Percentiles rank a stretch among this genome's conserved stretches.
Conservation (phyloP, 2,329 filamentous ascomycete genomes). For the Beauveria varroae region DNA sequence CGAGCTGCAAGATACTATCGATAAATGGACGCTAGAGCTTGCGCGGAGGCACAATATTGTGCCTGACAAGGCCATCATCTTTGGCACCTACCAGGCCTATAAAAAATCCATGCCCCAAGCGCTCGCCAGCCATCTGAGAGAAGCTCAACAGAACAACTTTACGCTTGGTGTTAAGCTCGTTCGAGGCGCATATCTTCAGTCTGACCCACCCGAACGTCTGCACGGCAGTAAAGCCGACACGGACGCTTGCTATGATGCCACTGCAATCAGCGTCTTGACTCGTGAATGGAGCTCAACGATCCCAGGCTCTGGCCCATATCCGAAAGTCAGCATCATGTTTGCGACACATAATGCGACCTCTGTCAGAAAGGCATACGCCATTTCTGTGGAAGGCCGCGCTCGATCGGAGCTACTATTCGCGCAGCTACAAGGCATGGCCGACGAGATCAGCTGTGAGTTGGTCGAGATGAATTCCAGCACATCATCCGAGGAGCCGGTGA, state of each 20-base stretch:
- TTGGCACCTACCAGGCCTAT: slow-evolving; percentile 75
- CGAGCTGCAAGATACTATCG: neutral
- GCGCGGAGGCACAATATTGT: slow-evolving; percentile 26
- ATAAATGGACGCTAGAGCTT: slow-evolving; percentile 3
- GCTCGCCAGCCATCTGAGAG: slow-evolving; percentile 50
- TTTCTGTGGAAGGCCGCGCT: slow-evolving; percentile 38
- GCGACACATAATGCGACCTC: slow-evolving; percentile 77
- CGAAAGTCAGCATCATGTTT: slow-evolving; percentile 57
- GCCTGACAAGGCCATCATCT: slow-evolving; percentile 60
- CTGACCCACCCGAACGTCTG: slow-evolving; percentile 62
- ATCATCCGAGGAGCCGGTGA: neutral
- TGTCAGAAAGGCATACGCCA: slow-evolving; percentile 48
- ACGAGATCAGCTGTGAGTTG: slow-evolving; percentile 71
- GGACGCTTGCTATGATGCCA: slow-evolving; percentile 63
- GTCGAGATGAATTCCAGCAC: slow-evolving; percentile 26
- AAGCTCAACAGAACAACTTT: slow-evolving; percentile 52
- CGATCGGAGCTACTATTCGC: slow-evolving; percentile 38
- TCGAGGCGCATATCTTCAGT: slow-evolving; percentile 66
- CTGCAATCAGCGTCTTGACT: slow-evolving; percentile 59
- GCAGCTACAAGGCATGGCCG: slow-evolving; percentile 92
- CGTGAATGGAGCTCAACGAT: slow-evolving; percentile 35
- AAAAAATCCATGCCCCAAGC: slow-evolving; percentile 54
- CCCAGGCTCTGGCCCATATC: slow-evolving; percentile 38
- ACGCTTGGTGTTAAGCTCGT: slow-evolving; percentile 68
- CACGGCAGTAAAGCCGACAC: slow-evolving; percentile 66